Percentiles rank a stretch among this genome's conserved stretches.
Evolutionary conservation across 1,139 yeast species (phyloP).

Genomic region (Pichia sp.): DNA sequence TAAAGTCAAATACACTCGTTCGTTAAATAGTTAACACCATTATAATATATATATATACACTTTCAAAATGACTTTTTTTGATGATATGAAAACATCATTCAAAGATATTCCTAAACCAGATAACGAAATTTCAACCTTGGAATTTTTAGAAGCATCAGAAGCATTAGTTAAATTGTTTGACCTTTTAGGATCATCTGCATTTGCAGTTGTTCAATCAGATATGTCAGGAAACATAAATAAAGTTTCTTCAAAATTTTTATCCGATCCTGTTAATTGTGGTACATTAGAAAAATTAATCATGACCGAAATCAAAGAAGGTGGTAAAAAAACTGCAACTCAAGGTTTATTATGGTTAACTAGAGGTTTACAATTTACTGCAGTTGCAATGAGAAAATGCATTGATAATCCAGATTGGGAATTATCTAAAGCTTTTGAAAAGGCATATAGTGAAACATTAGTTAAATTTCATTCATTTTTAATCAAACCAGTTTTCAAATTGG

Average conservation of each 20-base stretch:
- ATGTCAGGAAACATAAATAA: conserved; percentile 83
- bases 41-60: too few relatives aligned
- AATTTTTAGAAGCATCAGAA: conserved; percentile 78
- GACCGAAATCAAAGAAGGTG: conserved; percentile 54
- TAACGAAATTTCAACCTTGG: conserved; percentile 62
- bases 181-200: conserved; percentile 78
- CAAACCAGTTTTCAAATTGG: conserved; percentile 83
- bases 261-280: conserved; percentile 54
- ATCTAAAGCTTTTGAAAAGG: conserved; percentile 71
- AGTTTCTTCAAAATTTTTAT: conserved; percentile 58
- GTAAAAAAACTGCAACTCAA: conserved; percentile 75
- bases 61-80: conserved; percentile 60
- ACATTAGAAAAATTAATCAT: conserved; percentile 76
- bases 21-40: not conserved
- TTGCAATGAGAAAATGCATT: conserved; percentile 76
- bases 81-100: conserved; percentile 67
- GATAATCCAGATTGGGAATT: conserved; percentile 57
- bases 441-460: conserved; percentile 72
- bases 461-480: conserved; percentile 77
- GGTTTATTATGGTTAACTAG: conserved; percentile 83
- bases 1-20: not conserved
- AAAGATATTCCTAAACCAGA: conserved; percentile 58
- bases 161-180: conserved; percentile 79
- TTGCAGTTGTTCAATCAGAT: conserved; percentile 78
- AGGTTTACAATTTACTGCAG: conserved; percentile 85